A percentile compares a stretch with the other conserved stretches of the same genome.
These are phyloP conservation scores for Erysimum cheiri DNA, from an alignment of 441 rosid genomes.

Conservation along the genomic window DNA sequence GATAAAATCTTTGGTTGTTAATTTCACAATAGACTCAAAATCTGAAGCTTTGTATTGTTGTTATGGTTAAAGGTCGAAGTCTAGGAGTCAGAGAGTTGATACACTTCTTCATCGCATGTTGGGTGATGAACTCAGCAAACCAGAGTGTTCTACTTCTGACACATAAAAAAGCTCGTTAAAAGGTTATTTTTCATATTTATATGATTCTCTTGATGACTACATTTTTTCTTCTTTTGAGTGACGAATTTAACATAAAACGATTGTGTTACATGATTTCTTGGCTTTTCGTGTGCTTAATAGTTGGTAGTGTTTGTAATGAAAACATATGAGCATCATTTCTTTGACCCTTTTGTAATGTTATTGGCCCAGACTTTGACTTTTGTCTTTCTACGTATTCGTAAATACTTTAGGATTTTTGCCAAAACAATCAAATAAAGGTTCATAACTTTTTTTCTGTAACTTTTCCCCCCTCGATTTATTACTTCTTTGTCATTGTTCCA, in stretches of 20 bases:
- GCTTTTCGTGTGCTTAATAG: neutral
- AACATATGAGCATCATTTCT: neutral
- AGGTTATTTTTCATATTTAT: neutral
- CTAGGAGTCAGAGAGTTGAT: slow-evolving; percentile 91
- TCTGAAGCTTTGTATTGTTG: slow-evolving; percentile 32
- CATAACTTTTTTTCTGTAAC: too few relatives aligned
- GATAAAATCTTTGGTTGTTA: neutral
- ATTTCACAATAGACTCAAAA: slow-evolving; percentile 7
- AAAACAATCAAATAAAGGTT: neutral
- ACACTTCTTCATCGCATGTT: slow-evolving; percentile 91
- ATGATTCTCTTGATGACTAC: slow-evolving; percentile 21
- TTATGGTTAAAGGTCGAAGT: slow-evolving; percentile 64
- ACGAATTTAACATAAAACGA: neutral
- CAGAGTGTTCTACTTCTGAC: slow-evolving; percentile 44
- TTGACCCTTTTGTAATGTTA: slow-evolving; percentile 8
- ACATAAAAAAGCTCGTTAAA: neutral
- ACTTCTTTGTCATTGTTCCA: too few relatives aligned
- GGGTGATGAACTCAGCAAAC: slow-evolving; percentile 55
- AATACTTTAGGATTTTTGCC: neutral
- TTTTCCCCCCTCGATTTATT: too few relatives aligned
- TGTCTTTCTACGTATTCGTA: neutral
- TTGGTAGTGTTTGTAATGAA: slow-evolving; percentile 11
- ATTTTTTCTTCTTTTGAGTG: slow-evolving; percentile 7
- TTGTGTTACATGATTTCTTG: slow-evolving; percentile 8
- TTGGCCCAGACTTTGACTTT: neutral